Evolutionary conservation across 1,284 basidiomycete genomes (phyloP), one percentile per base, ranked within the genome.

Genomic region (Erythrobasidium hasegawianum): DNA sequence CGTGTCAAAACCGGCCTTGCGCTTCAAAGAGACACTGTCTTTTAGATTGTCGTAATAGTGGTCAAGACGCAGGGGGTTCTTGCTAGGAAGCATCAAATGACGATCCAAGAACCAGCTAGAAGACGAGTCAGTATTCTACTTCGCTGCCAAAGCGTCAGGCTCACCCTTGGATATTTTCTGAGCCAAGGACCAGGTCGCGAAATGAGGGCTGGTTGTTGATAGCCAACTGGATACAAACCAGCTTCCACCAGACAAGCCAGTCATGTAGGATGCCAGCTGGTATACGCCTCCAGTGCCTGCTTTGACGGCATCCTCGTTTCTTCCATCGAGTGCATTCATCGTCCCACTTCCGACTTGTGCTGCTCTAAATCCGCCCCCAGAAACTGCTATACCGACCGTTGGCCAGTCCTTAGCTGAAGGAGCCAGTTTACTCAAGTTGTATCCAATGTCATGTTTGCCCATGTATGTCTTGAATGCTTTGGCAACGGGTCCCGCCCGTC

Each of bases 241-340:
- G 0, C 67, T 68, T 10, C 71, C 72, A 82, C 86, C 86, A 61
- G 85, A 86, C 0, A 87, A 78, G 0, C 82, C 85, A 2, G 82
- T 74, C 18, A 86, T 74, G 76, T 87, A 87, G 1, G 83, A 83
- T 7, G 83, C 75, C 26, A 86, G 83, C 73, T 87, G 86, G 40
- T 87, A 76, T 0, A 88, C 75, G 0, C 85, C 85, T 2, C 85
- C 87, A 0, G 86, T 86, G 4, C 85, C 85, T 2, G 77, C 79
- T 1, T 76, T 71, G 72, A 82, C 82, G 11, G 84, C 79, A 2
- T 57, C 64, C 11, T 81, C 79, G 69, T 88, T 86, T 38, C 86
- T 78, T 2, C 79, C 80, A 75, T 87, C 87, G 24, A 88, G 76
- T 0, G 79, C 86, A 24, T 79, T 81, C 4, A 88, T 72, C 41